These are phyloP conservation scores for Trypanosomatidae sp. DNA, from an alignment of 208 protist species.

Conservation along the genomic window DNA sequence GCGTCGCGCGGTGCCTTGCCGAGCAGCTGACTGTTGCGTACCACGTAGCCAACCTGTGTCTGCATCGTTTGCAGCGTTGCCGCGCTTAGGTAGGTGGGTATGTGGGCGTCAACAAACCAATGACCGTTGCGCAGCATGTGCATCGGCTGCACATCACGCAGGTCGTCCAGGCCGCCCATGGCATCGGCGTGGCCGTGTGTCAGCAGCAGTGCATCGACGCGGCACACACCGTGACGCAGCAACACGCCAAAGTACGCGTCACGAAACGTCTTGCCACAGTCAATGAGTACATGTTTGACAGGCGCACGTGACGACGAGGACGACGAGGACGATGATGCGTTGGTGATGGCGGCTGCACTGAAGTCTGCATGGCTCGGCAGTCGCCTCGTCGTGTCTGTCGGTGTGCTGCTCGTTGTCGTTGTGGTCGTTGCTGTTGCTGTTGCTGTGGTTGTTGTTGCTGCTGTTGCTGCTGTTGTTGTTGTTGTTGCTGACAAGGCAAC, in stretches of 20 bases:
- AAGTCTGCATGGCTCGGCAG: too few relatives aligned
- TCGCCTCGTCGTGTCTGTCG: too few relatives aligned
- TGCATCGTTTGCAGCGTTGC: conserved; percentile 26
- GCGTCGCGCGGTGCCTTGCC: conserved; percentile 26
- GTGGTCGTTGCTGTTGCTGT: not conserved
- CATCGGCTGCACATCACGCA: conserved; percentile 81
- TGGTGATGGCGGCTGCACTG: too few relatives aligned
- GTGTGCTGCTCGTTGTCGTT: too few relatives aligned
- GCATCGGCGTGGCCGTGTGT: conserved; percentile 85
- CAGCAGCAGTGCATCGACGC: conserved; percentile 68
- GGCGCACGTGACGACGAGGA: too few relatives aligned
- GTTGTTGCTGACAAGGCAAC: too few relatives aligned
- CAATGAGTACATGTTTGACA: conserved; percentile 57
- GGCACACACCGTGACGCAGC: conserved; percentile 26
- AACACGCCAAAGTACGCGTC: conserved; percentile 82
- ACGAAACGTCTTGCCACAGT: conserved; percentile 87
- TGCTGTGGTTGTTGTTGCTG: not conserved
- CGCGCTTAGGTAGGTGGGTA: conserved; percentile 51
- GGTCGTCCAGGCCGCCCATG: conserved; percentile 69
- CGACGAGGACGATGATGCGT: too few relatives aligned
- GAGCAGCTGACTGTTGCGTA: conserved; percentile 47
- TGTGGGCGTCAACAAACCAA: conserved; percentile 52
- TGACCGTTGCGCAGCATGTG: conserved; percentile 24
- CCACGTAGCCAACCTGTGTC: conserved; percentile 45
- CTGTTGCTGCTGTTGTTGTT: not conserved